These are phyloP conservation scores for Lepidium aucheri DNA, from an alignment of 345 rosid species.

Conservation along the genomic window DNA sequence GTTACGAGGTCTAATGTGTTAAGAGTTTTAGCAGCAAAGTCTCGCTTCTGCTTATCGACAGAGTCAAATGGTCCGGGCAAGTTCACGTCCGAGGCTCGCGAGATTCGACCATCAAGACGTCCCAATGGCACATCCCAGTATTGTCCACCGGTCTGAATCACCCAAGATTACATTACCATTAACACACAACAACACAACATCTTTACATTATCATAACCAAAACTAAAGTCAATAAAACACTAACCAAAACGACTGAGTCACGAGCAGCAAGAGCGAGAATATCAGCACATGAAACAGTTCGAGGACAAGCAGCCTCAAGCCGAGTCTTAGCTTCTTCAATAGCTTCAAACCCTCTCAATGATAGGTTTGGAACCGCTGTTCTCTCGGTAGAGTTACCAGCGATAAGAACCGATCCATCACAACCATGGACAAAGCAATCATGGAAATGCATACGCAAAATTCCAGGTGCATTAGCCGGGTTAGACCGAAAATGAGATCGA, in stretches of 20 bases:
- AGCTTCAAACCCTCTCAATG: slow-evolving; percentile 30
- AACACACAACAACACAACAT: background rate
- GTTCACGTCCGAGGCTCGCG: slow-evolving; percentile 25
- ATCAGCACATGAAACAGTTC: slow-evolving; percentile 43
- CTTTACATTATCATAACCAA: background rate
- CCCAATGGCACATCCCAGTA: slow-evolving; percentile 24
- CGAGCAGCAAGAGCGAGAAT: slow-evolving; percentile 43
- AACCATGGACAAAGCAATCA: slow-evolving; percentile 34
- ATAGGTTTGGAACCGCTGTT: too few species aligned
- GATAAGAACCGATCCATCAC: slow-evolving; percentile 31
- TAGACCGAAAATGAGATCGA: slow-evolving; percentile 18
- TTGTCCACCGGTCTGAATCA: slow-evolving; percentile 27
- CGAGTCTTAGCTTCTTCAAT: slow-evolving; percentile 32
- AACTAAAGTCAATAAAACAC: background rate
- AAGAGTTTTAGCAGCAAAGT: slow-evolving; percentile 29
- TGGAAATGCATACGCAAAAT: slow-evolving; percentile 34
- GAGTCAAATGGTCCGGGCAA: slow-evolving; percentile 31
- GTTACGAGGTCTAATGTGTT: slow-evolving; percentile 39
- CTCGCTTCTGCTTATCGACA: slow-evolving; percentile 26
- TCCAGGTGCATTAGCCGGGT: slow-evolving; percentile 29
- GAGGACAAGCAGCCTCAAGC: slow-evolving; percentile 35
- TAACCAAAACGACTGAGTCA: slow-evolving; percentile 41
- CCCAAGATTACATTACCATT: background rate
- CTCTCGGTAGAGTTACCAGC: slow-evolving; percentile 23
- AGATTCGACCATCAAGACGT: slow-evolving; percentile 26